Evolutionary conservation across 2,329 filamentous ascomycete species (phyloP), one percentile per base, ranked within the genome.

Genomic region (Mycosphaerella arachidis): DNA sequence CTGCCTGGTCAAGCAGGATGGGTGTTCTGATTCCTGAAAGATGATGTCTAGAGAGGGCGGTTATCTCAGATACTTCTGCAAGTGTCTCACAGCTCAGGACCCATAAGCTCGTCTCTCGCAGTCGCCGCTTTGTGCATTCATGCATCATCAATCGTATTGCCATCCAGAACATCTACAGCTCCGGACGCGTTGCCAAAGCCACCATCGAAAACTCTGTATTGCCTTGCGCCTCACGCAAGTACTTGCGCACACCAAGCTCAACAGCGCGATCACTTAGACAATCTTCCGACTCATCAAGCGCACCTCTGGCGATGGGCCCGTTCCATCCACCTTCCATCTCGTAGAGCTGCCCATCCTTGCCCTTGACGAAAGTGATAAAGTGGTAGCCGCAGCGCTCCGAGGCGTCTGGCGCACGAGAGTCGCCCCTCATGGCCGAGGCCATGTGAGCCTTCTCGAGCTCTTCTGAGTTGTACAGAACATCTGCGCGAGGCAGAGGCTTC

Each of bases 381-480:
- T 80, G 78, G 59, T 77, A 74, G 0, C 76, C 71, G 4, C 71
- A 68, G 0, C 70, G 69, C 37, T 73, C 72, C 0, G 63, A 63
- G 0, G 69, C 62, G 13, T 52, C 46, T 4, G 76, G 76, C 1
- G 72, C 67, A 2, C 55, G 52, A 0, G 77, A 75, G 59, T 81
- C 77, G 0, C 79, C 79, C 29, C 74, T 66, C 54, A 68, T 59
- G n/a, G 75, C 78, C 16, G 74, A 76, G 20, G 74, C 71, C 62
- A 73, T 72, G 66, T 80, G 78, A 10, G 76, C 77, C 43, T 68
- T 63, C 66, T 80, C 78, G 6, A 81, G 73, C 35, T 68, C 74
- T 4, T 74, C 70, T 1, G 75, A 79, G 55, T 84, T 73, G 60
- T 84, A 81, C 5, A 86, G 73, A 24, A 83, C 73, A 53, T 77